Evolutionary conservation across 2,329 filamentous ascomycete species (phyloP), one percentile per base, ranked within the genome.

Genomic region (Penicillium nordicum): DNA sequence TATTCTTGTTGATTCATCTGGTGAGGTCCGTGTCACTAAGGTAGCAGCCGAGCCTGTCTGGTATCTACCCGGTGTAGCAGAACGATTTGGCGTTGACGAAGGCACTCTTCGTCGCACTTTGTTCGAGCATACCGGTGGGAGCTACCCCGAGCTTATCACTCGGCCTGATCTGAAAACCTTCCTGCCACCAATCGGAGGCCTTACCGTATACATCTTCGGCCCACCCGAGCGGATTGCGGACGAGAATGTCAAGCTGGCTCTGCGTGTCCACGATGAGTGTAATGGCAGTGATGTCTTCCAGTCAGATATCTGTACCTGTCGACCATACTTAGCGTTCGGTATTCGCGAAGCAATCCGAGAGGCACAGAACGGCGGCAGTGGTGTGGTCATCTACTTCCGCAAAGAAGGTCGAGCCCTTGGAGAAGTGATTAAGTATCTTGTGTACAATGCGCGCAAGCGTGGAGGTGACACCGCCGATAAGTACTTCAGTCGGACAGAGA

Each of bases 241-340:
- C 70, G 87, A 91, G 45, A 89, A 88, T 52, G 87, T 87, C 55
- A 85, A 84, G 58, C 80, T 97, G 41, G 91, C 94, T 14, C 80
- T 97, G 57, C 87, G 94, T 64, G 87, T 97, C 45, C 94, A 90
- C 72, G 87, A 89, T 68, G 87, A 89, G 79, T 97, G 94, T 77
- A 97, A 97, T 70, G 94, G 94, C 55, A 95, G 90, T 72, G 94
- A 99, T 76, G 94, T 97, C 42, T 99, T 97, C 73, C 92, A 93
- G 58, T 96, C 92, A 21, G 94, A 99, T 72, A 99, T 97, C 69
- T 97, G 94, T 78, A 97, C 94, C 11, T 97, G 93, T 54, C 72
- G 77, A 32, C 94, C 94, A 16, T 97, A 97, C 72, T 85, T 97
- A 55, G 95, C 96, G 69, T 97, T 95, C 72, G 94, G 94, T 59